Evolutionary conservation across 2,329 filamentous ascomycete genomes (phyloP), one percentile per base, ranked within the genome.

Genomic region (Thyridium curvatum): DNA sequence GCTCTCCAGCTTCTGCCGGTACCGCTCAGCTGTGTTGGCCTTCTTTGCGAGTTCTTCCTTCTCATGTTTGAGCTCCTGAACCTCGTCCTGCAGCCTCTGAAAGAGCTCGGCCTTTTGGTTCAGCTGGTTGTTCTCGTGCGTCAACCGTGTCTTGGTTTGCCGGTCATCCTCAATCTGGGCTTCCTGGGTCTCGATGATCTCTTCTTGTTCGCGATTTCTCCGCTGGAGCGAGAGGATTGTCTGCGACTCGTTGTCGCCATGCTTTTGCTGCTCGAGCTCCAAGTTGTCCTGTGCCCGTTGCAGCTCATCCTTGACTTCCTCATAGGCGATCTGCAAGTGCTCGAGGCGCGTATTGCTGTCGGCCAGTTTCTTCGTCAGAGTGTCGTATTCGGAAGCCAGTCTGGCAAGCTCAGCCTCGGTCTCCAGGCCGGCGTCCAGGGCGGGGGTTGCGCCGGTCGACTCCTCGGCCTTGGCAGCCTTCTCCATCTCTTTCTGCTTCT

Each of bases 141-240:
- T 57, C 26, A 75, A 54, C 18, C 59, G 64, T 32, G 65, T 63
- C 47, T 64, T 74, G 55, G 62, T 56, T 13, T 63, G 54, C 14
- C 63, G 61, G 44, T 71, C 59, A 26, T 72, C 66, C 41, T 84
- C 75, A 10, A 82, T 61, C 48, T 85, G 75, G 15, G 73, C 71
- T 55, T 90, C 85, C 48, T 87, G 76, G 17, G 69, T 74, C 30
- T 79, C 78, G 52, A 90, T 89, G 36, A 87, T 67, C 41, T 82
- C 72, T 55, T 86, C 81, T 51, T 84, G 79, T 49, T 87, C 78
- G 31, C 74, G 73, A 17, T 82, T 64, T 47, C 74, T 72, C 32
- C 65, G 62, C 48, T 81, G 68, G 48, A 84, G 62, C 43, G 69
- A 60, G 59, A 66, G 65, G 45, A 78, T 70, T 36, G 71, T 62